These are phyloP conservation scores for Colletotrichum sp. DNA, from an alignment of 2,329 filamentous ascomycete genomes.

Conservation along the genomic window DNA sequence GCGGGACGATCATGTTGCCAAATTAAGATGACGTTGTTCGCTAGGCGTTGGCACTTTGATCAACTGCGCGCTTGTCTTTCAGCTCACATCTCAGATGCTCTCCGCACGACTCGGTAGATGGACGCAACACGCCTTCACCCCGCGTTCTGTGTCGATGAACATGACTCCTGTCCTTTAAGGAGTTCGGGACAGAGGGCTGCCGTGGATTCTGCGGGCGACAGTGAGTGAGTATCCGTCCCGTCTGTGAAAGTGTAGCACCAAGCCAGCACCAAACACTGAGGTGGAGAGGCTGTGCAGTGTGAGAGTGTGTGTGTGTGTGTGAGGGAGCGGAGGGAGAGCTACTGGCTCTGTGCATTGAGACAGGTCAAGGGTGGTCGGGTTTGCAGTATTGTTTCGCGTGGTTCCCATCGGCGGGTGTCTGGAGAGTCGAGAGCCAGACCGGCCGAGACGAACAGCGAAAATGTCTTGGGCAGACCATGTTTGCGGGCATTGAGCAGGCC, in stretches of 20 bases:
- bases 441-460: neutral
- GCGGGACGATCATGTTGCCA: constrained; percentile 11
- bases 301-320: neutral
- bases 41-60: neutral
- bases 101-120: neutral
- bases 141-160: neutral
- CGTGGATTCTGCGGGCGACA: neutral
- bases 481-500: constrained; percentile 14
- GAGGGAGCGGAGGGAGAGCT: neutral
- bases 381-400: constrained; percentile 7
- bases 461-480: constrained; percentile 9
- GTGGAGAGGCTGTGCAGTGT: neutral
- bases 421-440: neutral
- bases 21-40: constrained; percentile 5
- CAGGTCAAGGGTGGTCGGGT: neutral
- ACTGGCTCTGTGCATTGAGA: neutral
- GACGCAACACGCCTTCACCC: neutral
- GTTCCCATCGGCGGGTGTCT: neutral
- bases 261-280: neutral
- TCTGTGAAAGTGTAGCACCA: neutral
- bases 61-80: neutral
- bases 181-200: neutral
- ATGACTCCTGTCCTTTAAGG: neutral
- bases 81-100: neutral
- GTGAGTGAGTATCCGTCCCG: neutral